Base-by-base conservation (phyloP, 352 stramenopile species). In the Phytophthora vignae region DNA sequence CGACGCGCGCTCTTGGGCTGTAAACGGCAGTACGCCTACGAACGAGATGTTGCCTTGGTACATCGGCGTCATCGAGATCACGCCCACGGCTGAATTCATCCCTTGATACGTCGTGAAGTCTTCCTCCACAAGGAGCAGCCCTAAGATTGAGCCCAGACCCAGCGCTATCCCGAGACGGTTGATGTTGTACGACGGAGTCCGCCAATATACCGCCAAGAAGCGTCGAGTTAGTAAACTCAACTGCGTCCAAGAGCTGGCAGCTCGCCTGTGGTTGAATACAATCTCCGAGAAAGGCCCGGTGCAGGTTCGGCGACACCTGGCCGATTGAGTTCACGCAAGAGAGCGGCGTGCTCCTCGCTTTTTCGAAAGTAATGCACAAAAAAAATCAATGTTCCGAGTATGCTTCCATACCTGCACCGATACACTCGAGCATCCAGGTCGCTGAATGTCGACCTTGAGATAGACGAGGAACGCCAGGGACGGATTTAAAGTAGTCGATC, bases 141-240 rank as follows among this genome's bases (percentile, higher is more conserved):
- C 78, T 36, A 98, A 93, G 1, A 98, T 59, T 3, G 97, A 49
- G 11, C 83, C 92, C 10, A 98, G 84, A 14, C 91, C 66, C 25
- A 85, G 36, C 42, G 83, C 90, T 10, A 97, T 81, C 15, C 92
- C 64, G 1, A 94, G 55, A 1, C 95, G 85, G 1, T 88, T 89
- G 15, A 90, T 62, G 71, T 95, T 98, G 74, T 98, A 98, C 55
- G 83, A 84, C 31, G 93, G 88, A 8, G 81, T 85, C 55, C 82
- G 78, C 85, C 85, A 93, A 69, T 93, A 93, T 31, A 73, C 73
- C 12, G 60, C 70, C 42, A 82, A 79, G 59, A 90, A 90, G 5
- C 84, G 81, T 11, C 60, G 58, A 12, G 81, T 62, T 15, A 92
- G 46, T 22, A 78, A 71, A 74, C 67, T 25, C 14, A 89, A 21